Percentiles rank a stretch among this genome's conserved stretches.
These are phyloP conservation scores for Aureobasidium sp. DNA, from an alignment of 2,329 filamentous ascomycete species.

Conservation along the genomic window DNA sequence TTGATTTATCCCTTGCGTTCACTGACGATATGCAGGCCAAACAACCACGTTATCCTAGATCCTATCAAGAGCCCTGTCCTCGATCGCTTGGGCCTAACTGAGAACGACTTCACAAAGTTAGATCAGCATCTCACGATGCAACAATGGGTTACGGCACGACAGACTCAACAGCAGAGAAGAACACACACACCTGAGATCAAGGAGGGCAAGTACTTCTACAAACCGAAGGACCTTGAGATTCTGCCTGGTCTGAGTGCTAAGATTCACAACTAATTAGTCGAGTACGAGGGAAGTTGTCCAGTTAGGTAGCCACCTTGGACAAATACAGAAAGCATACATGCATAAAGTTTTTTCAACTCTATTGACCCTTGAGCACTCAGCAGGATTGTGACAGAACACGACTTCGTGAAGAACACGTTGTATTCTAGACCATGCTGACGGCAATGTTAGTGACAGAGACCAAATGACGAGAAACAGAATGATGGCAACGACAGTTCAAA, in stretches of 20 bases:
- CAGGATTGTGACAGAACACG: too few relatives aligned
- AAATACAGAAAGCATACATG: too few relatives aligned
- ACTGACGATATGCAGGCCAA: slow-evolving; percentile 28
- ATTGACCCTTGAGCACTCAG: too few relatives aligned
- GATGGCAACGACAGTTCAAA: too few relatives aligned
- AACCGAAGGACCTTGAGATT: slow-evolving; percentile 39
- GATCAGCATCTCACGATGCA: slow-evolving; percentile 49
- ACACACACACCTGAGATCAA: slow-evolving; percentile 43
- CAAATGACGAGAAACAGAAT: too few relatives aligned
- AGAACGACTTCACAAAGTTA: slow-evolving; percentile 32
- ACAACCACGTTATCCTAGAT: slow-evolving; percentile 42
- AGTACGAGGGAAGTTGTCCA: not conserved
- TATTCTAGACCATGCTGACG: too few relatives aligned
- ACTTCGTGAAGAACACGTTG: too few relatives aligned
- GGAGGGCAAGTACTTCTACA: slow-evolving; percentile 41
- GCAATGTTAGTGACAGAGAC: too few relatives aligned
- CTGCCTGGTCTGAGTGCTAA: slow-evolving; percentile 35
- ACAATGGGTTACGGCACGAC: slow-evolving; percentile 45
- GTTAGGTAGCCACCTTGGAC: too few relatives aligned
- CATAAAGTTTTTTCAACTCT: too few relatives aligned
- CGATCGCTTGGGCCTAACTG: slow-evolving; percentile 36
- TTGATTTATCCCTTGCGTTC: too few relatives aligned
- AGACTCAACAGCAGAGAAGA: slow-evolving; percentile 41
- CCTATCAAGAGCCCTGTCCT: slow-evolving; percentile 43
- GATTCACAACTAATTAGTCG: slow-evolving; percentile 29